Conservation (phyloP, 169 alveolate genomes). For the Plasmodium yoelii region DNA sequence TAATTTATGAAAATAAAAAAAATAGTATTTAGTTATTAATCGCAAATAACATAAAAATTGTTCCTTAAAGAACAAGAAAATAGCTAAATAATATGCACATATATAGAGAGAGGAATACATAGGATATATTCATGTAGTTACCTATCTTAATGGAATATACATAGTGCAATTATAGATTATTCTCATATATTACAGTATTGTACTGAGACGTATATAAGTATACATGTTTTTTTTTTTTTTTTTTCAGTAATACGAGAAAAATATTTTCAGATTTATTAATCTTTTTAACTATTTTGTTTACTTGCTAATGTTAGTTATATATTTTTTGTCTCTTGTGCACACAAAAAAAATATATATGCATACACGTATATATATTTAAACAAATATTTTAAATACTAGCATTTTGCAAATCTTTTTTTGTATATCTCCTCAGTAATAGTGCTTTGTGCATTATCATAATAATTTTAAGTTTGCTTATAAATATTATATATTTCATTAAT, state of each 20-base stretch:
- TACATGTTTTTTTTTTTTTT: no score
- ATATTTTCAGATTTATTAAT: not conserved
- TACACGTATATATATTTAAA: conserved; percentile 1
- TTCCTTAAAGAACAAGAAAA: no score
- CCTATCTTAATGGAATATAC: no score
- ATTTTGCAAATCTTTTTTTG: conserved; percentile 20
- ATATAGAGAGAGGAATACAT: no score
- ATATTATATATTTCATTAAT: conserved; percentile 6
- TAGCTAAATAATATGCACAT: no score
- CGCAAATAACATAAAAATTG: no score
- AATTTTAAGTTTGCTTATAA: conserved; percentile 3
- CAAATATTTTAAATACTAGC: conserved; percentile 16
- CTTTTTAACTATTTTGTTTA: not conserved
- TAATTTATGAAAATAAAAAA: no score
- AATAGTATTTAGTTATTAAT: no score
- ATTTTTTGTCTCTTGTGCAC: not conserved
- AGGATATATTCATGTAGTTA: no score
- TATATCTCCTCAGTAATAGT: conserved; percentile 1
- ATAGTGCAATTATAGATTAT: no score
- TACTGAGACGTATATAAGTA: no score
- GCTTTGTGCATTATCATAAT: conserved; percentile 3
- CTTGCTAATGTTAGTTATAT: not conserved
- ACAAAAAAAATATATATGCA: not conserved
- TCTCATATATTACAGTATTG: no score
- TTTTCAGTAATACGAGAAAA: not conserved